Conservation (phyloP, 768 basidiomycete species). For the Pilatotrama ljubarskyi region DNA sequence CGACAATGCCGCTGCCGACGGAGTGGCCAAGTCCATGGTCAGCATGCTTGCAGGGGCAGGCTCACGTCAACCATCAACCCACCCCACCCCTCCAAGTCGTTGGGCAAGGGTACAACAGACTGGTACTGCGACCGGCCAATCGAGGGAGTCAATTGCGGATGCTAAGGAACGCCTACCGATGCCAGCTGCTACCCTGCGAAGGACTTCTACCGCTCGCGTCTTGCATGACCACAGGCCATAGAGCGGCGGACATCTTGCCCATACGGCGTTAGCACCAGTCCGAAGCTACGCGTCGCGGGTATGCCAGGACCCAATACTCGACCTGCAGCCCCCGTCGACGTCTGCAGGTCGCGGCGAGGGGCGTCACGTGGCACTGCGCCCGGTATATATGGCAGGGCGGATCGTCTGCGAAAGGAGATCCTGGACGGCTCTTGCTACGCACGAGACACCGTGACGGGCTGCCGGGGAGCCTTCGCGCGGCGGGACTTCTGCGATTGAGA, state of each 20-base stretch:
- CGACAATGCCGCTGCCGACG: background rate
- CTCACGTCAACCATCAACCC: background rate
- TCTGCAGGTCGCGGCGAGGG: no score
- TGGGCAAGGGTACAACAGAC: background rate
- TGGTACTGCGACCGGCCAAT: background rate
- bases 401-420: background rate
- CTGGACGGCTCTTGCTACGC: constrained; percentile 10
- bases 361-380: constrained; percentile 2
- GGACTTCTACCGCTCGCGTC: background rate
- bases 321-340: background rate
- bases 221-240: background rate
- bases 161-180: background rate
- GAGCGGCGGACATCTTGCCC: background rate
- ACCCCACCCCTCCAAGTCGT: background rate
- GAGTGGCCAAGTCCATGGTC: background rate
- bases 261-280: no score
- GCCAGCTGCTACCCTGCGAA: background rate
- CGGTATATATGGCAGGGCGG: constrained; percentile 4
- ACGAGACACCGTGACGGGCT: background rate
- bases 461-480: background rate
- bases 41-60: background rate
- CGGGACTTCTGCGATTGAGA: no score
- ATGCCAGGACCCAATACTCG: background rate
- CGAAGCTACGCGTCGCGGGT: constrained; percentile 7
- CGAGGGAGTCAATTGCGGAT: no score